Percentiles rank a stretch among this genome's conserved stretches.
These are phyloP conservation scores for Vanilla planifolia DNA, from an alignment of 106 monocot species.

Conservation along the genomic window DNA sequence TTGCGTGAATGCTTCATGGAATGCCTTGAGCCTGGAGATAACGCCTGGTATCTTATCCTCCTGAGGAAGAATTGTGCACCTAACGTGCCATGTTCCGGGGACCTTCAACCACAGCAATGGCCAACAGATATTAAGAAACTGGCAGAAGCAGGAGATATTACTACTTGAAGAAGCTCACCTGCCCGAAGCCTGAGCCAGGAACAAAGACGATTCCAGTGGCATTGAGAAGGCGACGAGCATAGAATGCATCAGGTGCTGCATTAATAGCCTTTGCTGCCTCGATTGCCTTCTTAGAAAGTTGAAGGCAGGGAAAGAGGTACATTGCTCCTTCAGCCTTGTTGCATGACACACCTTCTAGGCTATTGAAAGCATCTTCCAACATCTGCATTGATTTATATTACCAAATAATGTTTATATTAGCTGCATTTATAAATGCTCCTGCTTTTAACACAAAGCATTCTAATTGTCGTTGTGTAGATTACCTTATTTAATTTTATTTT, in stretches of 20 bases:
- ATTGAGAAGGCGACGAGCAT: conserved; percentile 62
- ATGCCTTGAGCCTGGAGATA: conserved; percentile 63
- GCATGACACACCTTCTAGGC: conserved; percentile 80
- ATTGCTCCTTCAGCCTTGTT: conserved; percentile 96
- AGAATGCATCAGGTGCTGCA: conserved; percentile 65
- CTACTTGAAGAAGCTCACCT: conserved; percentile 33
- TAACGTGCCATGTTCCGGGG: conserved; percentile 90
- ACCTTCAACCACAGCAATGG: conserved; percentile 34
- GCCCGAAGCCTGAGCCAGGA: conserved; percentile 90
- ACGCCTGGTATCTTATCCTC: conserved; percentile 97
- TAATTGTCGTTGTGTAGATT: no score
- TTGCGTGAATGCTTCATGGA: conserved; percentile 80
- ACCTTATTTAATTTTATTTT: no score
- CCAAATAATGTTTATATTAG: no score
- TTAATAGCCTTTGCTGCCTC: conserved; percentile 68
- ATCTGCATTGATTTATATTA: conserved; percentile 41
- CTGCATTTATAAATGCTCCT: no score
- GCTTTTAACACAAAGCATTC: no score
- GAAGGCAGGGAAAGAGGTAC: conserved; percentile 89
- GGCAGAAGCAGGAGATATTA: neutral
- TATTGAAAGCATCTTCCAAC: conserved; percentile 85
- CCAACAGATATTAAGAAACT: neutral
- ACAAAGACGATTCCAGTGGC: conserved; percentile 91
- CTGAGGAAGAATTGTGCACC: conserved; percentile 96
- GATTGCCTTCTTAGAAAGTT: conserved; percentile 67